Percentiles rank a stretch among this genome's conserved stretches.
These are phyloP conservation scores for Penicillium corylophilum DNA, from an alignment of 2,329 filamentous ascomycete species.

Conservation along the genomic window DNA sequence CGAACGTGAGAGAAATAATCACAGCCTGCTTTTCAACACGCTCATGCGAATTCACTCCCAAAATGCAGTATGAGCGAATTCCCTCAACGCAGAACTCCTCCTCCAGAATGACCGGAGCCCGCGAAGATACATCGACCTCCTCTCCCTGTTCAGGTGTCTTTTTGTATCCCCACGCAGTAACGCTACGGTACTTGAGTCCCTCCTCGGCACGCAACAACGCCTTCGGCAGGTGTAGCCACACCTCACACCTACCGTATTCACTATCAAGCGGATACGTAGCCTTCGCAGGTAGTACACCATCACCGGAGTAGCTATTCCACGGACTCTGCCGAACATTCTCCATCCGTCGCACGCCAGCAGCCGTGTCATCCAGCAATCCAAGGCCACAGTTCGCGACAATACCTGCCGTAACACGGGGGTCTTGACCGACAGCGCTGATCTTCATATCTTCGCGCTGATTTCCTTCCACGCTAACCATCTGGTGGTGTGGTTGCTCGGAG, in stretches of 20 bases:
- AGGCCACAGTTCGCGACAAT: constrained; percentile 37
- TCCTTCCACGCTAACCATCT: constrained; percentile 29
- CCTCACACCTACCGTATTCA: constrained; percentile 37
- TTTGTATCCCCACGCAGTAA: constrained; percentile 35
- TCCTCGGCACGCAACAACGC: constrained; percentile 45
- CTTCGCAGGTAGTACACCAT: constrained; percentile 12
- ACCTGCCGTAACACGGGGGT: constrained; percentile 36
- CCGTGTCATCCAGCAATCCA: constrained; percentile 37
- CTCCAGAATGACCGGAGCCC: constrained; percentile 31
- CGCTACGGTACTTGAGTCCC: constrained; percentile 40
- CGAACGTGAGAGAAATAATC: constrained; percentile 41
- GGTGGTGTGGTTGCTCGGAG: constrained; percentile 20
- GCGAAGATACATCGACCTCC: constrained; percentile 23
- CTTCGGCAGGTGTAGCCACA: constrained; percentile 45
- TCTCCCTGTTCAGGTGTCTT: constrained; percentile 21
- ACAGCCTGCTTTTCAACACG: constrained; percentile 52
- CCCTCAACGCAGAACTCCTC: constrained; percentile 44
- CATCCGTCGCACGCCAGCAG: constrained; percentile 37
- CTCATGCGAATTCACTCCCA: constrained; percentile 55
- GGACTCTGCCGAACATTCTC: constrained; percentile 29
- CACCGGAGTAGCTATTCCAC: constrained; percentile 24
- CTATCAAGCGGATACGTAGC: constrained; percentile 26
- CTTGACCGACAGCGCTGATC: constrained; percentile 29
- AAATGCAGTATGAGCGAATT: constrained; percentile 47
- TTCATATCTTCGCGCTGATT: constrained; percentile 32